Percentiles rank a stretch among this genome's conserved stretches.
Evolutionary conservation across 805 yeast genomes (phyloP).

Genomic region (Brettanomyces sp.): DNA sequence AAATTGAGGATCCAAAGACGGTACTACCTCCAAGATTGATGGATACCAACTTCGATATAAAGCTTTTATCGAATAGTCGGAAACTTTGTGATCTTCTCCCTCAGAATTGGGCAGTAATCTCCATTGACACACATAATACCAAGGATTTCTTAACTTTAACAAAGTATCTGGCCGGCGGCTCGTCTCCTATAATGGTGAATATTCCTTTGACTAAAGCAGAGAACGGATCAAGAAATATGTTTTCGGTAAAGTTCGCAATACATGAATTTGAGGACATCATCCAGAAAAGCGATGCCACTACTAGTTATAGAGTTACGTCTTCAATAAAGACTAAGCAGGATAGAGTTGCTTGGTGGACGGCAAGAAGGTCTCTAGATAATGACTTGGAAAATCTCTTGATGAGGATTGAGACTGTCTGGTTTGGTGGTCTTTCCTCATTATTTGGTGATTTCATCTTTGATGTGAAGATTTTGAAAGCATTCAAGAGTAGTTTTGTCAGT

Average conservation of each 20-base stretch:
- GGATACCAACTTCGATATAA: slow-evolving; percentile 28
- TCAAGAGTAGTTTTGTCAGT: slow-evolving; percentile 28
- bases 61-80: too few relatives aligned
- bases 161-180: too few relatives aligned
- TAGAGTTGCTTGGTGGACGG: slow-evolving; percentile 70
- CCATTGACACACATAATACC: too few relatives aligned
- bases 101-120: too few relatives aligned
- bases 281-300: slow-evolving; percentile 49
- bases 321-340: slow-evolving; percentile 47
- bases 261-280: slow-evolving; percentile 44
- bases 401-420: slow-evolving; percentile 56
- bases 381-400: slow-evolving; percentile 43
- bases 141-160: too few relatives aligned
- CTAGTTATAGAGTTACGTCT: slow-evolving; percentile 44
- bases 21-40: slow-evolving; percentile 9
- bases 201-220: too few relatives aligned
- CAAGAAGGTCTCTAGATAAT: slow-evolving; percentile 52
- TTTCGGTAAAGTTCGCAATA: slow-evolving; percentile 35
- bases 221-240: too few relatives aligned
- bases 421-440: slow-evolving; percentile 67
- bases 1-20: slow-evolving; percentile 10
- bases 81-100: too few relatives aligned
- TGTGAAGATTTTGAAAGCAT: slow-evolving; percentile 17
- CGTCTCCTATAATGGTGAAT: too few relatives aligned
- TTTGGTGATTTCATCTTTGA: slow-evolving; percentile 33